Percentiles rank a stretch among this genome's conserved stretches.
These are phyloP conservation scores for Colletotrichum lentis DNA, from an alignment of 2,329 filamentous ascomycete species.

Conservation along the genomic window DNA sequence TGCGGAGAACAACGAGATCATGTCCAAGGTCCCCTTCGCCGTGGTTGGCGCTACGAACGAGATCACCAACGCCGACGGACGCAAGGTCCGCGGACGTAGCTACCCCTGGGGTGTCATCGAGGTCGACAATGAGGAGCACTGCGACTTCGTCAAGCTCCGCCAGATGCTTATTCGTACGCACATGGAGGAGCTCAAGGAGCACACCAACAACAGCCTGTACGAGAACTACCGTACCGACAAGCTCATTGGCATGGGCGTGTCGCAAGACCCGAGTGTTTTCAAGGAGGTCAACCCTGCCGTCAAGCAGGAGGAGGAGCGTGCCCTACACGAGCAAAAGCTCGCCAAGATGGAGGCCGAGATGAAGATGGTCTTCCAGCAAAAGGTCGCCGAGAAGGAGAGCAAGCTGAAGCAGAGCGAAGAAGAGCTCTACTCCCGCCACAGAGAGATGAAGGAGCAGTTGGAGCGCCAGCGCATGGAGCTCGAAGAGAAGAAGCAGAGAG, in stretches of 20 bases:
- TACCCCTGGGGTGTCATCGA: slow-evolving; percentile 99
- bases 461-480: slow-evolving; percentile 93
- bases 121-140: slow-evolving; percentile 99
- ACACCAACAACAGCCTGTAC: slow-evolving; percentile 98
- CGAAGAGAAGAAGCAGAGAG: slow-evolving; percentile 96
- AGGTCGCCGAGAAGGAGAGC: slow-evolving; percentile 99
- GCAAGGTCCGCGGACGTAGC: slow-evolving; percentile 92
- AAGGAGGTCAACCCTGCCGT: slow-evolving; percentile 99
- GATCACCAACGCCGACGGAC: slow-evolving; percentile 88
- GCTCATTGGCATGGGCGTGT: slow-evolving; percentile 97
- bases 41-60: slow-evolving; percentile 97
- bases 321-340: slow-evolving; percentile 98
- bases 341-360: slow-evolving; percentile 99
- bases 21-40: slow-evolving; percentile 99
- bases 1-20: slow-evolving; percentile 99
- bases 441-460: slow-evolving; percentile 99
- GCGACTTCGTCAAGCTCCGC: slow-evolving; percentile 98
- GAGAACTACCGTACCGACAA: slow-evolving; percentile 99
- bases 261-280: slow-evolving; percentile 98
- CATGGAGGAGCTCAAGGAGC: slow-evolving; percentile 99
- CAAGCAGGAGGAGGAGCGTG: slow-evolving; percentile 99
- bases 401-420: slow-evolving; percentile 99
- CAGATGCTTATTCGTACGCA: slow-evolving; percentile 99
- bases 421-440: slow-evolving; percentile 95
- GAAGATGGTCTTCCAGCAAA: slow-evolving; percentile 99